phyloP scores from a whole-genome alignment of 345 rosid genomes.

The Dipteronia sinensis region DNA sequence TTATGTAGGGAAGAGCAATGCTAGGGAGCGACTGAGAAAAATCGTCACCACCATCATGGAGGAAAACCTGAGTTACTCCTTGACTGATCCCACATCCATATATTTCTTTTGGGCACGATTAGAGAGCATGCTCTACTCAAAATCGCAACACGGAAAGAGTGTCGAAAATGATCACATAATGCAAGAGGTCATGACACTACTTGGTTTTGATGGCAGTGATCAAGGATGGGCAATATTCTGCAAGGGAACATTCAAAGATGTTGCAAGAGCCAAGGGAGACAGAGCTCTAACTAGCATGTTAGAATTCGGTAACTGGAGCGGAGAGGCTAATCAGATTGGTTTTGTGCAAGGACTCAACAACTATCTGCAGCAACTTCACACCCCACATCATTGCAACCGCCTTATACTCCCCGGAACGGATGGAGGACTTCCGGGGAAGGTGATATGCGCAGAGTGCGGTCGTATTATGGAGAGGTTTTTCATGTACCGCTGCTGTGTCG shows the following conservation, averaged over 20 bases:
- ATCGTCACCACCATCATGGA: not conserved
- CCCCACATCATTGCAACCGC: conserved; percentile 34
- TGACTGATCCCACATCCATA: conserved; percentile 14
- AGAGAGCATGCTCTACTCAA: conserved; percentile 44
- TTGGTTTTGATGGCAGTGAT: conserved; percentile 36
- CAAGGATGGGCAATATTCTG: conserved; percentile 39
- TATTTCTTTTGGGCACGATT: conserved; percentile 45
- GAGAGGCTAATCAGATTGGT: not conserved
- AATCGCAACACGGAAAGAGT: conserved; percentile 27
- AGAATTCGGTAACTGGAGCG: conserved; percentile 3
- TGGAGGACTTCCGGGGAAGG: conserved; percentile 32
- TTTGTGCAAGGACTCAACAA: conserved; percentile 12
- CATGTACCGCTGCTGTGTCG: conserved; percentile 42
- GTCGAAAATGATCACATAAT: conserved; percentile 26
- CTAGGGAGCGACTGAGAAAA: conserved; percentile 23
- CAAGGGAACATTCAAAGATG: not conserved
- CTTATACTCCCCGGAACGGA: conserved; percentile 34
- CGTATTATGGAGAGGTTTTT: conserved; percentile 43
- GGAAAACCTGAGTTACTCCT: conserved; percentile 26
- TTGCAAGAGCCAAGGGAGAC: conserved; percentile 25
- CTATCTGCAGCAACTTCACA: conserved; percentile 9
- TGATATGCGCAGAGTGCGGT: conserved; percentile 37
- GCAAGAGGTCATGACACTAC: conserved; percentile 38
- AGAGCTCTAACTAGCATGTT: conserved; percentile 20
- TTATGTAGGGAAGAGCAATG: conserved; percentile 40